A percentile compares a stretch with the other conserved stretches of the same genome.
These are phyloP conservation scores for Trichoderma erinaceum DNA, from an alignment of 495 filamentous ascomycete genomes.

Conservation along the genomic window DNA sequence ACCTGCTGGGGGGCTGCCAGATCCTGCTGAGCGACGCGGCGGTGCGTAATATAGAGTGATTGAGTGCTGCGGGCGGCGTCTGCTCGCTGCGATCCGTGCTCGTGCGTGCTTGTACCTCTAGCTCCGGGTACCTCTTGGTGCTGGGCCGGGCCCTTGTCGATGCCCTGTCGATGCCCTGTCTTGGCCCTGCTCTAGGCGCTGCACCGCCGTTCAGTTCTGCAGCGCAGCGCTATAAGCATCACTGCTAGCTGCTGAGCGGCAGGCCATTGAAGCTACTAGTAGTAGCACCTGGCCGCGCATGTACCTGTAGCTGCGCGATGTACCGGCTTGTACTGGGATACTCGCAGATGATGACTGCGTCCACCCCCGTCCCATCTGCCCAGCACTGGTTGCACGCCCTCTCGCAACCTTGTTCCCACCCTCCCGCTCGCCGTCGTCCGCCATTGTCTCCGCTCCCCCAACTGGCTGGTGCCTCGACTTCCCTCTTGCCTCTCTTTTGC, in stretches of 20 bases:
- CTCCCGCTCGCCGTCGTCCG: conserved; percentile 12
- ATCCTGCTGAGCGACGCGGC: not conserved
- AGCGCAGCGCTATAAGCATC: not conserved
- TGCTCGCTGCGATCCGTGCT: not conserved
- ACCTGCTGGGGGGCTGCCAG: not conserved
- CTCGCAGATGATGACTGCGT: not conserved
- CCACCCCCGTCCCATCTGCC: not conserved
- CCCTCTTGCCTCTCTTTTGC: not conserved
- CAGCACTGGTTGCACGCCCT: not conserved
- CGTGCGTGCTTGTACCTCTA: not conserved
- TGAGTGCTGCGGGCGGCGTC: not conserved
- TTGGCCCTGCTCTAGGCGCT: not conserved
- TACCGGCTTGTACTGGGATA: not conserved
- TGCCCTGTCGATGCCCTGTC: conserved; percentile 7
- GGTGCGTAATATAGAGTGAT: not conserved
- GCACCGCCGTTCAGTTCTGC: conserved; percentile 6
- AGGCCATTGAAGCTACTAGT: not conserved
- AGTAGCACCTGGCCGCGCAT: not conserved
- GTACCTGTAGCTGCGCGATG: no score
- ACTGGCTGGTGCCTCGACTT: conserved; percentile 10
- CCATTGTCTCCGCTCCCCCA: conserved; percentile 14
- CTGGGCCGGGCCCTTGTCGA: not conserved
- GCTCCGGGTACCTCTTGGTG: conserved; percentile 3
- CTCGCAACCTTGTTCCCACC: not conserved
- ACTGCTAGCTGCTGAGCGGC: not conserved